Evolutionary conservation across 2,329 filamentous ascomycete species (phyloP).

Genomic region (Tricladium varicosporioides): DNA sequence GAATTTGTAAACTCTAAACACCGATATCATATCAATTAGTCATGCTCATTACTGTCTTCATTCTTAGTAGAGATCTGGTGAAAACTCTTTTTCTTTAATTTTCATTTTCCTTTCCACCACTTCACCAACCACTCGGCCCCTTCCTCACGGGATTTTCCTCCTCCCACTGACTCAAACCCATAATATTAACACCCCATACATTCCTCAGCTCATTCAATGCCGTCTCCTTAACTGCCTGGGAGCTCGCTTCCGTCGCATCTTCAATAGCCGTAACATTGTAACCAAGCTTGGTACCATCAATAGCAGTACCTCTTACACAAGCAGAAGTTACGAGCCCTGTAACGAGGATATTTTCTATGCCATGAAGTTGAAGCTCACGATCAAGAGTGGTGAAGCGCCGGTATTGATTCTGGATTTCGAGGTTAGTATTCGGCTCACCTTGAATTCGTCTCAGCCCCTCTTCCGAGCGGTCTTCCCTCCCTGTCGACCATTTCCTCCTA

Average conservation of each 20-base stretch:
- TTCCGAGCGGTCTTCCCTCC: too few relatives aligned
- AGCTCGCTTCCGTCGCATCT: not conserved
- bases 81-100: too few relatives aligned
- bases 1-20: too few relatives aligned
- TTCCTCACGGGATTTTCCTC: not conserved
- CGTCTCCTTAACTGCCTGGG: not conserved
- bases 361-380: not conserved
- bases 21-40: too few relatives aligned
- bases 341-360: not conserved
- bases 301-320: not conserved
- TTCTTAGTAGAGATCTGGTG: too few relatives aligned
- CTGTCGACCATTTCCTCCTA: too few relatives aligned
- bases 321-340: not conserved
- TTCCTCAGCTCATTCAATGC: not conserved
- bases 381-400: not conserved
- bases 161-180: not conserved
- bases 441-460: too few relatives aligned
- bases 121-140: not conserved
- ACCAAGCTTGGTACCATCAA: not conserved
- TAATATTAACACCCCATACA: not conserved
- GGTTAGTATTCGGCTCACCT: too few relatives aligned
- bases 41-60: too few relatives aligned
- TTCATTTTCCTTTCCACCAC: too few relatives aligned
- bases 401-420: constrained; percentile 1
- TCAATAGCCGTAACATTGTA: not conserved